Base-by-base conservation (phyloP, 345 rosid species). In the Mallotus nudiflorus region DNA sequence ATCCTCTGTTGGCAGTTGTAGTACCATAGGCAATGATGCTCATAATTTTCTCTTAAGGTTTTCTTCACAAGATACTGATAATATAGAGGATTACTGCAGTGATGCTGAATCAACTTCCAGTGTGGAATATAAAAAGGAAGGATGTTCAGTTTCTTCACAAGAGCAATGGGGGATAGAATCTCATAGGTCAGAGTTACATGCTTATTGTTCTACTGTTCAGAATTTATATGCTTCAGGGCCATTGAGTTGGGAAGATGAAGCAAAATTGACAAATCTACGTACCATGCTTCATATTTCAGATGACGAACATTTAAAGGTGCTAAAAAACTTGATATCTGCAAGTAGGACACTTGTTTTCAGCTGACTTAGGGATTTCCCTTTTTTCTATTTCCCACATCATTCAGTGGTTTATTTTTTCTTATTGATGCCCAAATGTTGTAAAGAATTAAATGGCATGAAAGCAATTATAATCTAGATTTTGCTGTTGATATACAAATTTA, bases 1-100 rank as follows among this genome's bases (percentile, higher is more conserved):
- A 61, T 82, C 81, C 27, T 82, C 85, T 29, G 77, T 80, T 68
- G 85, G 80, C 72, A 82, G 85, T 70, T 82, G 75, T 74, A 79
- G 66, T 62, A 37, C 68, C 20, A 39, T 54, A 22, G 56, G 65
- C 28, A 13, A 39, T n/a, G 51, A 28, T 73, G 52, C 66, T 49
- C 16, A 42, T 51, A 62, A 71, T 27, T 25, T 53, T 40, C 55
- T 52, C 7, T 59, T 20, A 56, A 45, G 65, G 29, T 61, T 29
- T 44, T 31, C 25, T 49, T 14, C 42, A 14, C 28, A 57, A 55
- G 35, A 40, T 57, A 52, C 9, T 51, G 31, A 45, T 39, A 25
- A 57, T 24, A 19, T 15, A 28, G 81, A 52, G 44, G 70, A 68
- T 52, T 68, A 28, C 61, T 49, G 56, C 35, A 74, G 69, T 74